Evolutionary conservation across 1,139 yeast genomes (phyloP).

Genomic region (Saccharomycopsis crataegensis): DNA sequence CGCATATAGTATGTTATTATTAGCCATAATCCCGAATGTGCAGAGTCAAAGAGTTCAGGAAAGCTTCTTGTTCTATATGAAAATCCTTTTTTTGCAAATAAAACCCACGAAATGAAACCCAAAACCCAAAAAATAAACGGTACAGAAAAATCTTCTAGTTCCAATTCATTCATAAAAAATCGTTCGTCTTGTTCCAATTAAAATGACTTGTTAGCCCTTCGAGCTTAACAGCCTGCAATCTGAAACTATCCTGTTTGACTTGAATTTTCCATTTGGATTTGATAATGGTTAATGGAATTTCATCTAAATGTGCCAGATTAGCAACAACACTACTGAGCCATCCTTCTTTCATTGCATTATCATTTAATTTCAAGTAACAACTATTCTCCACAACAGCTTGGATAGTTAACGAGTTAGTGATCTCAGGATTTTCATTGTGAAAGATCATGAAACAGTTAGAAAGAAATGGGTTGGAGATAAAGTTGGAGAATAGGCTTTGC

Average conservation of each 20-base stretch:
- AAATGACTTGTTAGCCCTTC: slow-evolving; percentile 4
- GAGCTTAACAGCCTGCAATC: slow-evolving; percentile 2
- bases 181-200: slow-evolving; percentile 6
- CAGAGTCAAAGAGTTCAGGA: no score
- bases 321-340: background rate
- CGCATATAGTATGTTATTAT: no score
- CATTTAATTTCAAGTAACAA: slow-evolving; percentile 1
- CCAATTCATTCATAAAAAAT: background rate
- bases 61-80: no score
- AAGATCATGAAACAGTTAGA: background rate
- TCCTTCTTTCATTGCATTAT: slow-evolving; percentile 2
- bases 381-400: background rate
- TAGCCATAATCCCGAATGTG: no score
- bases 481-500: background rate
- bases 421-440: background rate
- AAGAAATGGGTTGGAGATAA: background rate
- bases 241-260: background rate
- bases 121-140: no score
- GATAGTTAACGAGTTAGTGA: background rate
- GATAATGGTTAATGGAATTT: background rate
- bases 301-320: background rate
- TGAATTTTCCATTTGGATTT: slow-evolving; percentile 7
- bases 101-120: no score
- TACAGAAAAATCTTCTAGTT: no score
- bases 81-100: no score